phyloP scores from a whole-genome alignment of 2,329 filamentous ascomycete species.

The Achaetomium macrosporum region DNA sequence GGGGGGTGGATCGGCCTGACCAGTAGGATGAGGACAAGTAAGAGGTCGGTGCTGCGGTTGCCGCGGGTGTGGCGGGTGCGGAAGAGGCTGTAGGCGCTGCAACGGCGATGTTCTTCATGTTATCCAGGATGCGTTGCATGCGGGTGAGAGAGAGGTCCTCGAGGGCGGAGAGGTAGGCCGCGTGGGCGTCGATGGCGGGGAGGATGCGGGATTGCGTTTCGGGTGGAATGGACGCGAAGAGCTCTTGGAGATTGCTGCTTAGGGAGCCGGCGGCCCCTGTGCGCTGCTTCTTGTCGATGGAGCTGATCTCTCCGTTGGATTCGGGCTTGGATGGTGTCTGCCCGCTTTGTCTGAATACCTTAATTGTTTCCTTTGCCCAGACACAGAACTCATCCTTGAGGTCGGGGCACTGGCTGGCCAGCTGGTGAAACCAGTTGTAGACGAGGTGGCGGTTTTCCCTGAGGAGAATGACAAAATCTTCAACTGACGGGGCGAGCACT shows the following conservation, averaged over 20 bases:
- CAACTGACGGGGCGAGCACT: slow-evolving; percentile 50
- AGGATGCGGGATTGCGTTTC: slow-evolving; percentile 42
- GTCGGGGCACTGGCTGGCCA: slow-evolving; percentile 62
- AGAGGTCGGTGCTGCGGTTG: not conserved
- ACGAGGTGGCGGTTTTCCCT: slow-evolving; percentile 56
- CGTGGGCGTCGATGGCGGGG: slow-evolving; percentile 53
- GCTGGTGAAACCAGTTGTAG: slow-evolving; percentile 66
- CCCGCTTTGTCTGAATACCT: slow-evolving; percentile 44
- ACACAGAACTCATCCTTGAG: slow-evolving; percentile 54
- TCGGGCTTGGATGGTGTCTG: not conserved
- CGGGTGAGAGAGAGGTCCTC: slow-evolving; percentile 47
- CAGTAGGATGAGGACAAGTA: slow-evolving; percentile 8
- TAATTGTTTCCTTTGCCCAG: slow-evolving; percentile 54
- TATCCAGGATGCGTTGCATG: slow-evolving; percentile 52
- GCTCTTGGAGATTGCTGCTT: slow-evolving; percentile 33
- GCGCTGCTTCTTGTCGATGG: slow-evolving; percentile 8
- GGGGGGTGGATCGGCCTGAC: slow-evolving; percentile 5
- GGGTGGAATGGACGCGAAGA: slow-evolving; percentile 43
- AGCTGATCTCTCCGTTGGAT: slow-evolving; percentile 18
- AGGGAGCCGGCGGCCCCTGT: slow-evolving; percentile 37
- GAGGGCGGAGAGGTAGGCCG: slow-evolving; percentile 52
- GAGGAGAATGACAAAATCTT: slow-evolving; percentile 65
- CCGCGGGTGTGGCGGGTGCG: not conserved
- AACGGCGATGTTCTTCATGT: slow-evolving; percentile 16
- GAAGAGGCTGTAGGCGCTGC: not conserved